Percentiles rank a stretch among this genome's conserved stretches.
Evolutionary conservation across 148 eudicot genomes (phyloP).

Genomic region (Heliosperma pusillum): DNA sequence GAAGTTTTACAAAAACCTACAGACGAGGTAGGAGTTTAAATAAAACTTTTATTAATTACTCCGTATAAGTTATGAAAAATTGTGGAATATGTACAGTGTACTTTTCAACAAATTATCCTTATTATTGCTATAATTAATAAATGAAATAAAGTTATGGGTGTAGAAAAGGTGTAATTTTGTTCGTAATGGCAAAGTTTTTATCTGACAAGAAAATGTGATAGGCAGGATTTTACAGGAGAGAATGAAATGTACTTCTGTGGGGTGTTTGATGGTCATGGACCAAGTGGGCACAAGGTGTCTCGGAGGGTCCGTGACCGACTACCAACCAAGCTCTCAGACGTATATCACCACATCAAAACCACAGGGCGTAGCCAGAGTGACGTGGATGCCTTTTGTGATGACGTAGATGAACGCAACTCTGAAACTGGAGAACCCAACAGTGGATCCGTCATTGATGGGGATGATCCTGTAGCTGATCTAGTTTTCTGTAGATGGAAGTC

Average conservation of each 20-base stretch:
- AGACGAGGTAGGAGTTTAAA: too few species aligned
- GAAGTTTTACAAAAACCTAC: too few species aligned
- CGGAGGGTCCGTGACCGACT: constrained; percentile 50
- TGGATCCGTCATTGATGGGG: background rate
- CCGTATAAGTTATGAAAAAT: too few species aligned
- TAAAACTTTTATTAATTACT: too few species aligned
- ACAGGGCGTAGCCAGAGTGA: constrained; percentile 24
- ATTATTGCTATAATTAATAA: too few species aligned
- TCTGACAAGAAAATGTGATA: background rate
- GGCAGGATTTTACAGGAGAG: constrained; percentile 70
- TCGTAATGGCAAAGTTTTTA: background rate
- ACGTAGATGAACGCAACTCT: constrained; percentile 10
- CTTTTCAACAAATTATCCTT: too few species aligned
- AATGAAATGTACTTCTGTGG: constrained; percentile 62
- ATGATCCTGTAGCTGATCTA: constrained; percentile 19
- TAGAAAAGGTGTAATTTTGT: background rate
- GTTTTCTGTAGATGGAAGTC: constrained; percentile 44
- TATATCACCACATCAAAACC: constrained; percentile 26
- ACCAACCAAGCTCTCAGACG: constrained; percentile 51
- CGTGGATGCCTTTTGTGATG: constrained; percentile 16
- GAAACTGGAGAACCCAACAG: background rate
- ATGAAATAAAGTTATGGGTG: too few species aligned
- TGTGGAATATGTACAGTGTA: too few species aligned
- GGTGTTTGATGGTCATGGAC: constrained; percentile 93
- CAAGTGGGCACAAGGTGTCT: constrained; percentile 74